Conservation (phyloP, 768 basidiomycete species). For the Cystoderma amianthinum region DNA sequence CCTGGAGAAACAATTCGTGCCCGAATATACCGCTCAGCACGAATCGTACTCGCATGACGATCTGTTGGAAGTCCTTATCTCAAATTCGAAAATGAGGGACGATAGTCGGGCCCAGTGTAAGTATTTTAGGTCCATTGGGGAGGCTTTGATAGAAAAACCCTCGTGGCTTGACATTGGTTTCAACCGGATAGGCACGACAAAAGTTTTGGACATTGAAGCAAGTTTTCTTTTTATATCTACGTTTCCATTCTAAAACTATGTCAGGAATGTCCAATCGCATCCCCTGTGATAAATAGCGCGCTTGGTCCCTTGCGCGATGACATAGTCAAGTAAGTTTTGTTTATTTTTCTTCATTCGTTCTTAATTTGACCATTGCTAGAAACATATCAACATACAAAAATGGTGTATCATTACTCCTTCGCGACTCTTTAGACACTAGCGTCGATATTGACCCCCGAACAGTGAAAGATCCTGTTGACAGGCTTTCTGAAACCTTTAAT, state of each 20-base stretch:
- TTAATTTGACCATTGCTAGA: slow-evolving; percentile 34
- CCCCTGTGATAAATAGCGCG: slow-evolving; percentile 68
- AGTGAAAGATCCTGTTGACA: slow-evolving; percentile 22
- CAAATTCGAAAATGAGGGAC: slow-evolving; percentile 65
- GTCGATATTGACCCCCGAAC: slow-evolving; percentile 13
- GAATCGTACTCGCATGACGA: slow-evolving; percentile 75
- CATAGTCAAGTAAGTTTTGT: slow-evolving; percentile 60
- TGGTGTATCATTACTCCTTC: slow-evolving; percentile 85
- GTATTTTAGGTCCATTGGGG: slow-evolving; percentile 60
- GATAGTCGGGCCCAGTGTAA: slow-evolving; percentile 62
- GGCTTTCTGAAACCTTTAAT: slow-evolving; percentile 30
- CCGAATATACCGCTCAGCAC: slow-evolving; percentile 62
- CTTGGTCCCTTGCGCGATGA: slow-evolving; percentile 53
- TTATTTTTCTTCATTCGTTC: no score
- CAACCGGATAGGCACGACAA: slow-evolving; percentile 67
- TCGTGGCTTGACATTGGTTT: slow-evolving; percentile 87
- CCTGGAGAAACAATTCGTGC: slow-evolving; percentile 78
- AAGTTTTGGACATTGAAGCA: slow-evolving; percentile 90
- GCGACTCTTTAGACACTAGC: slow-evolving; percentile 60
- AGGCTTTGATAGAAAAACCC: slow-evolving; percentile 26
- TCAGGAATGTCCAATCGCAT: slow-evolving; percentile 93
- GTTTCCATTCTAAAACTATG: background rate
- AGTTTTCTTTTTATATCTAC: background rate
- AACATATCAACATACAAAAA: slow-evolving; percentile 76
- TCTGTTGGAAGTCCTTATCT: slow-evolving; percentile 53